These are phyloP conservation scores for Glycine latifolia DNA, from an alignment of 306 rosid species.

Conservation along the genomic window DNA sequence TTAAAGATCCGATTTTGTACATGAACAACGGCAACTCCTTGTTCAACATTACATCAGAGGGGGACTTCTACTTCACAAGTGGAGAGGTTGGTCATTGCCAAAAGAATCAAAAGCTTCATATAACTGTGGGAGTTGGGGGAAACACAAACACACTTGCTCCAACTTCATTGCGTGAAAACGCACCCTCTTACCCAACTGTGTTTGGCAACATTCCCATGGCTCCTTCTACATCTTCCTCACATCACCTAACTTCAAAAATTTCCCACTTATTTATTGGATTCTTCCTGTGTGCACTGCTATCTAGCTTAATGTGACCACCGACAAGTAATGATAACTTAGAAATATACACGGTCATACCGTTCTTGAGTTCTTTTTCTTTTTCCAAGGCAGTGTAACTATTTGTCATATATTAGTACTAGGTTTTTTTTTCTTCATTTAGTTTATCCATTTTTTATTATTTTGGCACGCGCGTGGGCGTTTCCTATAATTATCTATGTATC, in stretches of 20 bases:
- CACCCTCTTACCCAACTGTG: constrained; percentile 74
- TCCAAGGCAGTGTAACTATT: background rate
- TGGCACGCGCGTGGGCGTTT: too few relatives aligned
- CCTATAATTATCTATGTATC: too few relatives aligned
- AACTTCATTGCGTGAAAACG: constrained; percentile 32
- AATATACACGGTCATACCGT: background rate
- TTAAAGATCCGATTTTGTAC: constrained; percentile 73
- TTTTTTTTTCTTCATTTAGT: too few relatives aligned
- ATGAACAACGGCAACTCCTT: constrained; percentile 84
- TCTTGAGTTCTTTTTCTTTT: background rate
- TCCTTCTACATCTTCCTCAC: constrained; percentile 33
- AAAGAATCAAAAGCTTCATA: constrained; percentile 69
- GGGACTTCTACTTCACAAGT: constrained; percentile 73
- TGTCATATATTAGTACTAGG: too few relatives aligned
- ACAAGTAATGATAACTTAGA: background rate
- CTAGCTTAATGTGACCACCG: background rate
- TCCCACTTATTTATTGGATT: constrained; percentile 40
- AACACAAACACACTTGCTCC: constrained; percentile 50
- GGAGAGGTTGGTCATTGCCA: constrained; percentile 66
- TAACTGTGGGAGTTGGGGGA: constrained; percentile 46
- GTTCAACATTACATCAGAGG: constrained; percentile 69
- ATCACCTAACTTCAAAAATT: constrained; percentile 16
- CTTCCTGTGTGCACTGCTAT: constrained; percentile 12
- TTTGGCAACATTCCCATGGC: constrained; percentile 73
- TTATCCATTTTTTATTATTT: too few relatives aligned